Evolutionary conservation across 192 early-diverging fungal species (phyloP).

Genomic region (Rhizoclosmatium sp.): DNA sequence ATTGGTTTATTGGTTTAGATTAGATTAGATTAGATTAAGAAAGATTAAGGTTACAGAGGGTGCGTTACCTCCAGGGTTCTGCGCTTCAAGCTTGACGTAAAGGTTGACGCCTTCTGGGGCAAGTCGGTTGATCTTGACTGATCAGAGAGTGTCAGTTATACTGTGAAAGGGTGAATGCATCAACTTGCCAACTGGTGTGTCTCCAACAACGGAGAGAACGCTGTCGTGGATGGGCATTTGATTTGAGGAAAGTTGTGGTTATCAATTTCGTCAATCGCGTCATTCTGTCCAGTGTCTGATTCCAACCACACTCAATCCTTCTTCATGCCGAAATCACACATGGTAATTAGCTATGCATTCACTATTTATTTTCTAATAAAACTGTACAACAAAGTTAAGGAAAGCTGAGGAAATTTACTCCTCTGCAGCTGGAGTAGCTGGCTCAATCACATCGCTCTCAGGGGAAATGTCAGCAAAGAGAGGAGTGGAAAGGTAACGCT

Average conservation of each 20-base stretch:
- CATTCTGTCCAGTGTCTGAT: no score
- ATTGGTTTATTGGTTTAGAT: no score
- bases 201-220: conserved; percentile 20
- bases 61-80: conserved; percentile 73
- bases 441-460: conserved; percentile 31
- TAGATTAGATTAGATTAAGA: no score
- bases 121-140: conserved; percentile 47
- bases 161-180: not conserved
- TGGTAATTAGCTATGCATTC: no score
- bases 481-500: conserved; percentile 43
- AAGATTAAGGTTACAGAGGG: no score
- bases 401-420: no score
- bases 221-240: not conserved
- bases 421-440: not conserved
- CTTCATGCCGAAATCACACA: no score
- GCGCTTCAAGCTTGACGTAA: conserved; percentile 94
- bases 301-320: no score
- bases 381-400: no score
- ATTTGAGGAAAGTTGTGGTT: no score
- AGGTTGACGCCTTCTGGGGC: conserved; percentile 78
- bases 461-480: conserved; percentile 48
- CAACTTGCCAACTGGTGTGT: conserved; percentile 21
- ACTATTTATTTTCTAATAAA: no score
- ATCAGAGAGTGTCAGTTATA: not conserved
- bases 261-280: no score